Evolutionary conservation across 2,329 filamentous ascomycete species (phyloP).

Genomic region (Exophiala spinifera): DNA sequence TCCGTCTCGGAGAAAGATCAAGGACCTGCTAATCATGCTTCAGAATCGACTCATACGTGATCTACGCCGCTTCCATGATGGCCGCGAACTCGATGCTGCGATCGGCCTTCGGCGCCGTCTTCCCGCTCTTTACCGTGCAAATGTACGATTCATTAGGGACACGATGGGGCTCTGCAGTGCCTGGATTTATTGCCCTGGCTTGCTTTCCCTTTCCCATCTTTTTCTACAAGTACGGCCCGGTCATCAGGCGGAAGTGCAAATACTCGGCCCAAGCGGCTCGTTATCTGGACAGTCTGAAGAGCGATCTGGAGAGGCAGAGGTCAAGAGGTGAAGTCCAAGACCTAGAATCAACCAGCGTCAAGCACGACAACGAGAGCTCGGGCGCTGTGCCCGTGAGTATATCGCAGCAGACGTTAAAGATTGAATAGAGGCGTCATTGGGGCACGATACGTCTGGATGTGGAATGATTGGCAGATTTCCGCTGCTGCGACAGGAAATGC

Average conservation of each 20-base stretch:
- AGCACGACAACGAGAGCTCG: not conserved
- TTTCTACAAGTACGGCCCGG: conserved; percentile 25
- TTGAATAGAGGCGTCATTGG: no score
- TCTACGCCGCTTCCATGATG: conserved; percentile 42
- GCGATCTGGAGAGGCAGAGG: conserved; percentile 14
- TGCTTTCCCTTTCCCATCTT: conserved; percentile 42
- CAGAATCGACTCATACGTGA: conserved; percentile 41
- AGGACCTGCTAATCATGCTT: not conserved
- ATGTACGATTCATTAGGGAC: conserved; percentile 47
- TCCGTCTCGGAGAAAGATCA: not conserved
- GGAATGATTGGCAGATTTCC: no score
- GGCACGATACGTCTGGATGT: no score
- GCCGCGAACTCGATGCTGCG: conserved; percentile 47
- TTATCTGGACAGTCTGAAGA: conserved; percentile 17
- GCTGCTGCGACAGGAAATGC: no score
- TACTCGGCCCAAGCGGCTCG: conserved; percentile 21
- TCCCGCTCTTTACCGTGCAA: conserved; percentile 47
- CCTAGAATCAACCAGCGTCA: not conserved
- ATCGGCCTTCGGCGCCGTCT: conserved; percentile 46
- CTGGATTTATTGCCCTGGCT: conserved; percentile 45
- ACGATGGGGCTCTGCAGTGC: conserved; percentile 47
- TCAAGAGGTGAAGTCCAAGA: not conserved
- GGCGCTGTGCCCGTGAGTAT: no score
- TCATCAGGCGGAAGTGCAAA: conserved; percentile 20
- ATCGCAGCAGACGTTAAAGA: no score